Evolutionary conservation across 345 rosid species (phyloP), one percentile per base, ranked within the genome.

Genomic region (Physaria fendleri): DNA sequence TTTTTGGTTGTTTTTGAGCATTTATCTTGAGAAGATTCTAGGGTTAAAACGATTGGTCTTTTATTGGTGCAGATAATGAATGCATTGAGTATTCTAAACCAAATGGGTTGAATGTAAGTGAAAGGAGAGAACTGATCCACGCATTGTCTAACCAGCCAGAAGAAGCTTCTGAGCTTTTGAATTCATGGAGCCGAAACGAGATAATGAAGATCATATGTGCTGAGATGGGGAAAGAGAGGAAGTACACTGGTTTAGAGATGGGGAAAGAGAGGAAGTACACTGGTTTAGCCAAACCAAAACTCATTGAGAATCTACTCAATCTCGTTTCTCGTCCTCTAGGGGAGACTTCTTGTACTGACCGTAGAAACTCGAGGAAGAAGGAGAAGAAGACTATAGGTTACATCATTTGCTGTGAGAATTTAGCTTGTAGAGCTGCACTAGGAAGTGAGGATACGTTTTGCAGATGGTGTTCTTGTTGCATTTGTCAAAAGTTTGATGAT

Each of bases 161-260:
- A 49, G 74, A 74, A 66, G 97, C 95, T 40, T 51, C 88, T n/a
- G 95, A 79, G 71, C 61, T 76, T 52, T 73, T 94, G 14, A 86
- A 85, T 42, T 72, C 90, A 46, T 94, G 99, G 99, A 94, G 88
- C 69, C 88, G 96, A 27, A 82, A 81, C 71, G 99, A 94, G 73
- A 94, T 94, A 50, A 70, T 94, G 69, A 85, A 90, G 79, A 83
- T 94, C 65, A 81, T 93, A 16, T 89, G 95, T 71, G 86, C 77
- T 9, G 99, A 85, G 78, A 87, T 87, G 99, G 97, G 99, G 41
- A 94, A 90, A 74, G 90, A 94, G 76, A 87, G 99, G n/a, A n/a
- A n/a, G n/a, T n/a, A n/a, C n/a, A n/a, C n/a, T n/a, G n/a, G n/a
- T n/a, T n/a, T n/a, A n/a, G n/a, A n/a, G n/a, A n/a, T n/a, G n/a